A percentile compares a stretch with the other conserved stretches of the same genome.
phyloP scores from a whole-genome alignment of 176 grass and related monocot species.

The Avena atlantica region DNA sequence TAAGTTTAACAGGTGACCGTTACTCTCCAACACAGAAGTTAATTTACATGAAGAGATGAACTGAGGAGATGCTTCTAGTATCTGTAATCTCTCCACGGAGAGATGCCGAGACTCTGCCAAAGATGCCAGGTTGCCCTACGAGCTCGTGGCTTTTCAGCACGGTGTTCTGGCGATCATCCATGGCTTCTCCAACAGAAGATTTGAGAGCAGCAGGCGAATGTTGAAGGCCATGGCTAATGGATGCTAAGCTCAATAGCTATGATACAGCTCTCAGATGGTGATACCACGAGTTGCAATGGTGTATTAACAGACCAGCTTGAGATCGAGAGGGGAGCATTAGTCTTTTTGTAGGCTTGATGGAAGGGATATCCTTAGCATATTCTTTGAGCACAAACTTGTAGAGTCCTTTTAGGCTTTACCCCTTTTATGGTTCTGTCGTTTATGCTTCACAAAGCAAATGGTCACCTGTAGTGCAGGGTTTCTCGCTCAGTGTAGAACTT shows the following conservation, averaged over 20 bases:
- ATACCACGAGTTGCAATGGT: conserved; percentile 9
- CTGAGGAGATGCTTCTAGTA: conserved; percentile 6
- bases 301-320: conserved; percentile 17
- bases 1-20: neutral
- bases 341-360: conserved; percentile 57
- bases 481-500: conserved; percentile 39
- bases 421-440: conserved; percentile 37
- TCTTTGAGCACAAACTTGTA: conserved; percentile 44
- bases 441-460: conserved; percentile 45
- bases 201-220: neutral
- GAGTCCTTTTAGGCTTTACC: conserved; percentile 30
- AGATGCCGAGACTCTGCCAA: conserved; percentile 48
- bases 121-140: conserved; percentile 58
- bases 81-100: conserved; percentile 20
- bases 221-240: conserved; percentile 24
- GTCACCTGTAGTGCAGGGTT: conserved; percentile 37
- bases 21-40: neutral
- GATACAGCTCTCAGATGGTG: conserved; percentile 8
- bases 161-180: conserved; percentile 13
- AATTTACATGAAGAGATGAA: conserved; percentile 20
- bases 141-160: conserved; percentile 36
- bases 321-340: conserved; percentile 3
- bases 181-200: neutral
- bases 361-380: conserved; percentile 57
- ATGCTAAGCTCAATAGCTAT: neutral